Base-by-base conservation (phyloP, 1,284 basidiomycete species). In the Ustilago bromivora region DNA sequence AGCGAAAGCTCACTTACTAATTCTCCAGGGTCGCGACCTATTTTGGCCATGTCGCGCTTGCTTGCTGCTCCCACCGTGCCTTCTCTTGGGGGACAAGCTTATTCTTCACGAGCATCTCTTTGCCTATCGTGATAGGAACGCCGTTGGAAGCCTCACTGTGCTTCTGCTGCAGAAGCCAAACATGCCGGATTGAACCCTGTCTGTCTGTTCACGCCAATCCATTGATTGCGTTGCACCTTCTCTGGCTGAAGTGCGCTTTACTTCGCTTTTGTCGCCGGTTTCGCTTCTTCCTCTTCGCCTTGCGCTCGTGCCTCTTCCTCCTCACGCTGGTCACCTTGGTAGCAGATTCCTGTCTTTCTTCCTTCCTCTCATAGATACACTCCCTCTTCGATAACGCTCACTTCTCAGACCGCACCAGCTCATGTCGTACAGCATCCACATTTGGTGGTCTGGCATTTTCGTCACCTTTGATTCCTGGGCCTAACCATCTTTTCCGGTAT, bases 221-320 rank as follows among this genome's bases (percentile, higher is more conserved):
- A 19, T 46, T 40, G 38, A 40, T 40, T 46, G 41, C 17, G 41
- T 46, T 17, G 15, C 41, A 19, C 15, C 15, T 8, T 15, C 3
- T 13, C 41, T 12, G 12, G 40, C 40, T 15, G 3, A 41, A 15
- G 40, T 41, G 40, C 40, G 11, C 13, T 28, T 52, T 11, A 28
- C 9, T 56, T 38, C 23, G 23, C 36, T 31, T 56, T 56, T 56
- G 38, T 56, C 54, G 52, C 52, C 52, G 15, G 52, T 40, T 13
- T 56, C 38, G 10, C 36, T 34, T 6, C 34, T n/a, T 4, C 11
- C 53, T 34, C 31, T 7, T 53, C 15, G 35, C 31, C 34, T 35
- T 11, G 53, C 35, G 53, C 53, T 54, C 34, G 53, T 54, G 53
- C 53, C 53, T 17, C 34, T 54, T 38, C 31, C 17, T 10, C n/a